phyloP scores from a whole-genome alignment of 805 yeast genomes.

The Ogataea pilisensis region DNA sequence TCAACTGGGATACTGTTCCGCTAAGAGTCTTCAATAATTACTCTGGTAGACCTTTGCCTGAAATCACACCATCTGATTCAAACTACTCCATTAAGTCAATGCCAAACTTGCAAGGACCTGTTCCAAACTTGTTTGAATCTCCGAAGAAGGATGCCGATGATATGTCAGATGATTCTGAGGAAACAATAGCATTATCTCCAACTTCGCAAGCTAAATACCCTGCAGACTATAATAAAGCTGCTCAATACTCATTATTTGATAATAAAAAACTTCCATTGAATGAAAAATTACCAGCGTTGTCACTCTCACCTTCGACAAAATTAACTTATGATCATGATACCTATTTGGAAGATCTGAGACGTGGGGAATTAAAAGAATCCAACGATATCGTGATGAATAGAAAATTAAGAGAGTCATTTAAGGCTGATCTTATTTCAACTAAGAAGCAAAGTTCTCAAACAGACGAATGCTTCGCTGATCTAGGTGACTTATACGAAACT shows the following conservation, averaged over 20 bases:
- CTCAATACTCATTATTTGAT: slow-evolving; percentile 24
- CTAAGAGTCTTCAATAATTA: slow-evolving; percentile 7
- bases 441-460: slow-evolving; percentile 14
- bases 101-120: slow-evolving; percentile 27
- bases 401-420: slow-evolving; percentile 10
- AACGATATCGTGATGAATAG: slow-evolving; percentile 14
- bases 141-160: slow-evolving; percentile 16
- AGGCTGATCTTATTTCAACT: slow-evolving; percentile 10
- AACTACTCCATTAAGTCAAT: slow-evolving; percentile 29
- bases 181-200: slow-evolving; percentile 25
- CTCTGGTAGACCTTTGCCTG: slow-evolving; percentile 33
- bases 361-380: slow-evolving; percentile 17
- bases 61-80: slow-evolving; percentile 32
- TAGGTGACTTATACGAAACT: slow-evolving; percentile 31
- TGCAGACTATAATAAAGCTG: slow-evolving; percentile 17
- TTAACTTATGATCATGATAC: slow-evolving; percentile 26
- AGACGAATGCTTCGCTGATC: slow-evolving; percentile 27
- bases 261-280: slow-evolving; percentile 32
- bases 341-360: slow-evolving; percentile 24
- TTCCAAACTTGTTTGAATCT: slow-evolving; percentile 12
- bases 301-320: slow-evolving; percentile 21
- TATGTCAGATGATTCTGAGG: slow-evolving; percentile 29
- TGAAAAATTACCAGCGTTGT: slow-evolving; percentile 42
- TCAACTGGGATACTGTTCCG: slow-evolving; percentile 28
- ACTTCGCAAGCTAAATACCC: slow-evolving; percentile 10